Conservation (phyloP, 2,329 filamentous ascomycete genomes). For the Corniculantispora saksenae region DNA sequence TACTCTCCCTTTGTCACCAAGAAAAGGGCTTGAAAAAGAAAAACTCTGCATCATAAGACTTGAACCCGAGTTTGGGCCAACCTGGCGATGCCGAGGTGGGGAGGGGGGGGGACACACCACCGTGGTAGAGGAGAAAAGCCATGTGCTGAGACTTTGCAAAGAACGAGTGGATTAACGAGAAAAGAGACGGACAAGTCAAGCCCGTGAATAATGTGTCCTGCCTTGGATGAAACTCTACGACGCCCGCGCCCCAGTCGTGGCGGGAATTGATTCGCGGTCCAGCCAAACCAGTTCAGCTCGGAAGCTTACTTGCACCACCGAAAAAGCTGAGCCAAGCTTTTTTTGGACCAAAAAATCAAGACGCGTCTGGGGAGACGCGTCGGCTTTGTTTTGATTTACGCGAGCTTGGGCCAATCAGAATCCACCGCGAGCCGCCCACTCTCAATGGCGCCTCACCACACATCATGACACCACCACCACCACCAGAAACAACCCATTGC, state of each 20-base stretch:
- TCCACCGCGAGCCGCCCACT: neutral
- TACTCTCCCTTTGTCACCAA: neutral
- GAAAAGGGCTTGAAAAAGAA: no score
- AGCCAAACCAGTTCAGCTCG: no score
- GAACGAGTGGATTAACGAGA: neutral
- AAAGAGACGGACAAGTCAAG: no score
- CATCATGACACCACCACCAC: neutral
- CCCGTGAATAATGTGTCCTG: neutral
- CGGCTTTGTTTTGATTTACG: constrained; percentile 20
- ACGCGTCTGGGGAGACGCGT: constrained; percentile 21
- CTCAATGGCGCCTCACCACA: no score
- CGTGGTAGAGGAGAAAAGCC: neutral
- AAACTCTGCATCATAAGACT: neutral
- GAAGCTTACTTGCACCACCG: no score
- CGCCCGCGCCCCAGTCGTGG: neutral
- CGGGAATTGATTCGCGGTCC: constrained; percentile 16
- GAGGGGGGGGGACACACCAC: neutral
- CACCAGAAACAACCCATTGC: neutral
- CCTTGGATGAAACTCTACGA: constrained; percentile 7
- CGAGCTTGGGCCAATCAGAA: constrained; percentile 15
- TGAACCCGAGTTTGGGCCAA: no score
- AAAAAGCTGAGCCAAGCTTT: neutral
- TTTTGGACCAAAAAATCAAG: neutral
- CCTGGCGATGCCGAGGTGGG: constrained; percentile 1
- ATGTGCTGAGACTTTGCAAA: neutral